These are phyloP conservation scores for Syzygium jambos DNA, from an alignment of 345 rosid species.

Conservation along the genomic window DNA sequence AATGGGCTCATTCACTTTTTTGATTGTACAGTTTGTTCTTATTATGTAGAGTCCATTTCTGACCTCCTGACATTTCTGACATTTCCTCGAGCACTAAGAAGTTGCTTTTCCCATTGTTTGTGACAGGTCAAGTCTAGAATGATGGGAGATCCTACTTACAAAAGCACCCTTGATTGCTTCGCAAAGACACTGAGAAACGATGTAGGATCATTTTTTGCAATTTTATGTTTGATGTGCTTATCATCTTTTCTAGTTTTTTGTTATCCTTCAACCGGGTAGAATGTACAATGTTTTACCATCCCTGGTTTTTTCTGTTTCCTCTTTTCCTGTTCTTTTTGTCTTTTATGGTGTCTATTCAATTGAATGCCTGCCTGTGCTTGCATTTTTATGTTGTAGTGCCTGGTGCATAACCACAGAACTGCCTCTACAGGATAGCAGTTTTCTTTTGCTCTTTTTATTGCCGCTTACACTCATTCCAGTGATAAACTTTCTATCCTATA, in stretches of 20 bases:
- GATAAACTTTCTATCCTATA: not conserved
- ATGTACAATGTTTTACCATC: not conserved
- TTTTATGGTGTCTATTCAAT: not conserved
- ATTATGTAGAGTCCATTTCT: not conserved
- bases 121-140: slow-evolving; percentile 92
- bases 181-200: slow-evolving; percentile 82
- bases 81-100: not conserved
- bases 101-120: not conserved
- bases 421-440: not conserved
- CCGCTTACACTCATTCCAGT: not conserved
- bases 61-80: not conserved
- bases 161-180: slow-evolving; percentile 88
- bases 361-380: not conserved
- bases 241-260: not conserved
- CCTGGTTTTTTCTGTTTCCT: not conserved
- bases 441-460: not conserved
- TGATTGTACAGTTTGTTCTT: not conserved
- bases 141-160: slow-evolving; percentile 98
- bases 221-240: not conserved
- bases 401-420: not conserved
- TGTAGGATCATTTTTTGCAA: slow-evolving; percentile 25
- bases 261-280: not conserved
- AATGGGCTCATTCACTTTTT: not conserved
- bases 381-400: not conserved
- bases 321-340: not conserved